Conservation (phyloP, 441 rosid genomes). For the Pelargonium citronellum region DNA sequence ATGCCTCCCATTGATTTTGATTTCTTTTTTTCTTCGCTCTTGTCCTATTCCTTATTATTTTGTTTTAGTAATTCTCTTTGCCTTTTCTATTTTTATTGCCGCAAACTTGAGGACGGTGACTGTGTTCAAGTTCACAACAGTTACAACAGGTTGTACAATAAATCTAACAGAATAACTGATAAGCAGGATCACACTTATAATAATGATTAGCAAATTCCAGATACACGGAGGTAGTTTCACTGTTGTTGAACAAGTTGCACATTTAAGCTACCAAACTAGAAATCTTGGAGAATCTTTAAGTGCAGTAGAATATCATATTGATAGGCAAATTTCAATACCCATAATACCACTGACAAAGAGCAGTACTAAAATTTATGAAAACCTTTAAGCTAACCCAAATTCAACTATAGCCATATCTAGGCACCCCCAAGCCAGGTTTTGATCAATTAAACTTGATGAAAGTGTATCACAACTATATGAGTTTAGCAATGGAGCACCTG, state of each 20-base stretch:
- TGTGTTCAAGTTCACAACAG: slow-evolving; percentile 1
- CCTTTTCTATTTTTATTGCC: background rate
- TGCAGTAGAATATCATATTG: background rate
- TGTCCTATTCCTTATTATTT: background rate
- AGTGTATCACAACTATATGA: background rate
- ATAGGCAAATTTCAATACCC: background rate
- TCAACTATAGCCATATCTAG: background rate
- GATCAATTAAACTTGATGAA: slow-evolving; percentile 1
- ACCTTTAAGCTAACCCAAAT: background rate
- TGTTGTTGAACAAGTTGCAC: background rate
- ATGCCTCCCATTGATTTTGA: too few species aligned
- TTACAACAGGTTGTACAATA: background rate
- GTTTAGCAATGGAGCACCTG: background rate
- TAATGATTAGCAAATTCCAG: background rate
- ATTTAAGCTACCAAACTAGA: background rate
- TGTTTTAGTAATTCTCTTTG: background rate
- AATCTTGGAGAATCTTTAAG: background rate
- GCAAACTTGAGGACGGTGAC: background rate
- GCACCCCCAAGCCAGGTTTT: background rate
- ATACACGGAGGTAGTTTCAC: background rate
- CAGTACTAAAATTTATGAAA: background rate
- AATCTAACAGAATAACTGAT: background rate
- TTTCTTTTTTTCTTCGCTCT: background rate
- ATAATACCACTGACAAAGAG: background rate
- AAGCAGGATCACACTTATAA: background rate